A percentile compares a stretch with the other conserved stretches of the same genome.
These are phyloP conservation scores for Dalbergia cultrata DNA, from an alignment of 306 rosid genomes.

Conservation along the genomic window DNA sequence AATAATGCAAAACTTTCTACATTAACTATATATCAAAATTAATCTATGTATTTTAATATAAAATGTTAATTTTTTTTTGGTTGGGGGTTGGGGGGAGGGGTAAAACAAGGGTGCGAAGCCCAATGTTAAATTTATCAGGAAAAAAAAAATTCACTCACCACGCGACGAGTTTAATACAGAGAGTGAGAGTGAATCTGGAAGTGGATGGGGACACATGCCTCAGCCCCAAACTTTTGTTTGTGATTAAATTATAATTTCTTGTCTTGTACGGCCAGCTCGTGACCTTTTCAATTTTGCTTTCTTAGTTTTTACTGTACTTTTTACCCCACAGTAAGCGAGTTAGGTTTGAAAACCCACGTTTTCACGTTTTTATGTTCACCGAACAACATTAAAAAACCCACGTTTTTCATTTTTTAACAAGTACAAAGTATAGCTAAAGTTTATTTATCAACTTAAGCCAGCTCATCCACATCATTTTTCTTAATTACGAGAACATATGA, in stretches of 20 bases:
- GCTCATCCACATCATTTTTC: neutral
- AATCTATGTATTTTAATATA: too few relatives aligned
- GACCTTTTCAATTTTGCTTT: neutral
- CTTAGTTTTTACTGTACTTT: too few relatives aligned
- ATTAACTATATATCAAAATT: too few relatives aligned
- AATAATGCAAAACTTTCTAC: too few relatives aligned
- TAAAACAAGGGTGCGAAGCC: too few relatives aligned
- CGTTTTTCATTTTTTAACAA: neutral
- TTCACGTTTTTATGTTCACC: neutral
- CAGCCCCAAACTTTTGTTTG: neutral
- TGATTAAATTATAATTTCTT: neutral
- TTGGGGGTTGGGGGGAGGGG: too few relatives aligned
- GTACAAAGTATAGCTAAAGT: neutral
- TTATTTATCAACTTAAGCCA: neutral
- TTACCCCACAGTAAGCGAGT: neutral
- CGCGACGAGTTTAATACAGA: neutral
- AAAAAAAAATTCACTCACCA: neutral
- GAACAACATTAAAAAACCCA: neutral
- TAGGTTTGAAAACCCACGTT: slow-evolving; percentile 4
- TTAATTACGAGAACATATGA: too few relatives aligned
- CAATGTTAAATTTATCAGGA: too few relatives aligned
- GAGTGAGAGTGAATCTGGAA: neutral
- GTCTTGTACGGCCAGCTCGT: neutral
- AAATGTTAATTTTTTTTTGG: too few relatives aligned
- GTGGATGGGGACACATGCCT: neutral